Evolutionary conservation across 2,329 filamentous ascomycete species (phyloP).

Genomic region (Botrytis pseudocinerea): DNA sequence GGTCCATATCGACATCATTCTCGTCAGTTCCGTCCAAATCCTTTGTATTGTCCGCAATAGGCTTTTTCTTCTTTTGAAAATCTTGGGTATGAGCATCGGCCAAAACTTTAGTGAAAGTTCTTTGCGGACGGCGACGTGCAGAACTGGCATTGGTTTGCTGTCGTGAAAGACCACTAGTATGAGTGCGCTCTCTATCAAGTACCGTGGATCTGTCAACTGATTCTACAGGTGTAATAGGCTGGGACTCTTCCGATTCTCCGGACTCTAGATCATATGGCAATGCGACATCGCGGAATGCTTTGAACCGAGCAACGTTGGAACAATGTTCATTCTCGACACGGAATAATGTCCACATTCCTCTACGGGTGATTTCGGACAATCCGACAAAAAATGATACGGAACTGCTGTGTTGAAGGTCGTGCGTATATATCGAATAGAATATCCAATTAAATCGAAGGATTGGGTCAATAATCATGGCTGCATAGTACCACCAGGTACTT

Average conservation of each 20-base stretch:
- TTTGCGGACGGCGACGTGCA: conserved; percentile 26
- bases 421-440: conserved; percentile 77
- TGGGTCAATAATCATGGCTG: conserved; percentile 78
- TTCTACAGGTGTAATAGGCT: not conserved
- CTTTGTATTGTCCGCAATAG: conserved; percentile 9
- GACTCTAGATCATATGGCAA: conserved; percentile 64
- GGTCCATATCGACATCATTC: conserved; percentile 26
- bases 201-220: conserved; percentile 19
- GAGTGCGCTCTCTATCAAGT: conserved; percentile 30
- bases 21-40: conserved; percentile 17
- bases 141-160: conserved; percentile 23
- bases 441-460: conserved; percentile 92
- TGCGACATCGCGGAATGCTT: conserved; percentile 83
- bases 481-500: conserved; percentile 79
- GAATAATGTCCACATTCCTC: conserved; percentile 89
- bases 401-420: conserved; percentile 79
- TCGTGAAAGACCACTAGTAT: conserved; percentile 32
- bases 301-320: conserved; percentile 85
- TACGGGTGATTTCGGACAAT: conserved; percentile 76
- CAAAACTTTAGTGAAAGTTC: conserved; percentile 63
- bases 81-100: conserved; percentile 86
- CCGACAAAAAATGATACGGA: conserved; percentile 77
- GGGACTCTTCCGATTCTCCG: conserved; percentile 27
- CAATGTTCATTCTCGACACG: conserved; percentile 98
- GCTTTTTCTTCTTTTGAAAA: conserved; percentile 75